These are phyloP conservation scores for Sclerotinia borealis DNA, from an alignment of 2,329 filamentous ascomycete species.

Conservation along the genomic window DNA sequence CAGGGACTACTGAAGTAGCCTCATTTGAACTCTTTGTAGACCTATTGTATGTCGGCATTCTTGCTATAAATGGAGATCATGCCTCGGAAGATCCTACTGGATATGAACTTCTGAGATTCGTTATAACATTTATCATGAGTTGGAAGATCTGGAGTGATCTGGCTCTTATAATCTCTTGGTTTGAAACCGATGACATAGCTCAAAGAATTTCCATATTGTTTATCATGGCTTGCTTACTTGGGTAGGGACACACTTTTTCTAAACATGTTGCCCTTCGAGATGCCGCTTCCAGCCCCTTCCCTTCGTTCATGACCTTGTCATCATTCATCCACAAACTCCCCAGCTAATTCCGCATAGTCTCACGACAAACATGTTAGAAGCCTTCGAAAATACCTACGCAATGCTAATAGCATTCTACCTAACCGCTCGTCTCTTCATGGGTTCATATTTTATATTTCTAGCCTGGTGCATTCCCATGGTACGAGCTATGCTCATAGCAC, in stretches of 20 bases:
- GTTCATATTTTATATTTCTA: slow-evolving; percentile 42
- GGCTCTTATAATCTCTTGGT: slow-evolving; percentile 50
- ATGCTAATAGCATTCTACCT: slow-evolving; percentile 57
- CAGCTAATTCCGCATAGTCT: slow-evolving; percentile 34
- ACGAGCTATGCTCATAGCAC: slow-evolving; percentile 46
- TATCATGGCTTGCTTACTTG: slow-evolving; percentile 54
- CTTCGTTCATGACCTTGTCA: not conserved
- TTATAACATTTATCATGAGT: slow-evolving; percentile 55
- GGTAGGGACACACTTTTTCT: slow-evolving; percentile 31
- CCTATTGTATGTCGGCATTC: slow-evolving; percentile 51
- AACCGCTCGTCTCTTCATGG: slow-evolving; percentile 48
- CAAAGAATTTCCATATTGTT: slow-evolving; percentile 55
- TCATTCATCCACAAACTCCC: not conserved
- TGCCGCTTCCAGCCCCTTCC: not conserved
- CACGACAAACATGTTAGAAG: slow-evolving; percentile 56
- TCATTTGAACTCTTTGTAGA: slow-evolving; percentile 61
- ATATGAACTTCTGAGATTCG: slow-evolving; percentile 50
- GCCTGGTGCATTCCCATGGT: slow-evolving; percentile 51
- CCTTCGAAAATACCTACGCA: slow-evolving; percentile 51
- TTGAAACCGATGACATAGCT: slow-evolving; percentile 55
- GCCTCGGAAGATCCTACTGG: slow-evolving; percentile 51
- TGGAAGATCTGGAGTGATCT: slow-evolving; percentile 58
- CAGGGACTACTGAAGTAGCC: slow-evolving; percentile 52
- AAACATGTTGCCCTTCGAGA: not conserved
- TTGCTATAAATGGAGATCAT: slow-evolving; percentile 57